Evolutionary conservation across 2,329 filamentous ascomycete species (phyloP), one percentile per base, ranked within the genome.

Genomic region (Talaromyces sp.): DNA sequence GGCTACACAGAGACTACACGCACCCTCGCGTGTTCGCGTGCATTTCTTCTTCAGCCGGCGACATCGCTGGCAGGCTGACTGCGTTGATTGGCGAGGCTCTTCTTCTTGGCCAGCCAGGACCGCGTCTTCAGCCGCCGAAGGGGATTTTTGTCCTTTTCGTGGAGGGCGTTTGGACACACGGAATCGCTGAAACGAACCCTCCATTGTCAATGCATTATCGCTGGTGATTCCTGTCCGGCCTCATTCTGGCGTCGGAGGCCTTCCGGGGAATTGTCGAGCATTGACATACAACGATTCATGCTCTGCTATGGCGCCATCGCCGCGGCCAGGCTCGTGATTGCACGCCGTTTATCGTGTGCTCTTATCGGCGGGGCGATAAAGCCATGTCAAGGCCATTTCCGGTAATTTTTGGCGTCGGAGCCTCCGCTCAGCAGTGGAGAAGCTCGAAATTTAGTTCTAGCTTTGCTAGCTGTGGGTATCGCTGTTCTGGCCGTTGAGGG

Each of bases 11-110:
- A 78, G 70, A 4, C 72, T 70, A 65, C 78, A 80, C 6, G 62
- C 22, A 11, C 62, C 64, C 9, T 63, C 15, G 70, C 69, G 27
- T 74, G 78, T 78, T 42, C 77, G 72, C 53, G 75, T 78, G 65
- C 78, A 80, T 61, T 76, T 78, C 71, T 80, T 80, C 69, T 80
- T 80, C 67, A 79, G 77, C 64, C 70, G 73, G 53, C 78, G 76
- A 65, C 78, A 80, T 42, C 78, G 72, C 58, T 78, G 75, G 64
- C 78, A 80, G 13, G 77, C 73, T 57, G 69, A 68, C 19, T 62
- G 52, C 6, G 61, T 58, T 5, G 60, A 58, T 33, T 55, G n/a
- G 6, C 58, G 60, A 17, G 60, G 44, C 11, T 22, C 30, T 51
- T 51, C 39, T 44, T 28, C 54, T 56, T 56, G n/a, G 32, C n/a